Evolutionary conservation across 495 filamentous ascomycete genomes (phyloP).

Genomic region (Annulohypoxylon stygium): DNA sequence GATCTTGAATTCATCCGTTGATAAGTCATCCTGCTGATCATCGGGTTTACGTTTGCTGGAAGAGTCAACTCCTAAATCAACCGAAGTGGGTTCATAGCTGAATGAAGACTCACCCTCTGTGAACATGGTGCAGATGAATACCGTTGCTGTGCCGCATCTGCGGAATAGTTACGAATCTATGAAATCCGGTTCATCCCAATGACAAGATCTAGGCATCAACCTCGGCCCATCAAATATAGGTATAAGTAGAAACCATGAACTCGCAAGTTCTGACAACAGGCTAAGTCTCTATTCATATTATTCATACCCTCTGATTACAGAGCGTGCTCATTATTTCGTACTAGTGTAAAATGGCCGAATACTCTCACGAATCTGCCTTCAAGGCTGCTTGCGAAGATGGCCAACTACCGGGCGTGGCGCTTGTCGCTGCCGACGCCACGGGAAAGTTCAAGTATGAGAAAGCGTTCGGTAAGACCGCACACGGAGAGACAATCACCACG

Average conservation of each 20-base stretch:
- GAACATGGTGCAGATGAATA: not conserved
- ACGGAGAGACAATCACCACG: conserved; percentile 23
- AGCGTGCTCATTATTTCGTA: not conserved
- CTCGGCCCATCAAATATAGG: not conserved
- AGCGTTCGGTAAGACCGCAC: conserved; percentile 38
- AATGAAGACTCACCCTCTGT: not conserved
- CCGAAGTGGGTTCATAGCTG: not conserved
- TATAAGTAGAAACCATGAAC: not conserved
- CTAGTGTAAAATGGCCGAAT: conserved; percentile 23
- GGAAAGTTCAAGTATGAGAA: conserved; percentile 50
- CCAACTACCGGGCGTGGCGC: conserved; percentile 41
- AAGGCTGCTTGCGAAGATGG: conserved; percentile 38
- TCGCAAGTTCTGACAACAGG: not conserved
- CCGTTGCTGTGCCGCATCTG: not conserved
- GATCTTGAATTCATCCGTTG: conserved; percentile 16
- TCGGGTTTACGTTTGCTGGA: not conserved
- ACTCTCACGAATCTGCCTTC: conserved; percentile 33
- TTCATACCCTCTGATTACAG: not conserved
- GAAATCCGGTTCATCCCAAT: not conserved
- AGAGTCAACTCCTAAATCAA: not conserved
- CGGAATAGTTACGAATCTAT: not conserved
- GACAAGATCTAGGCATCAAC: not conserved
- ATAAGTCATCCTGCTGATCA: conserved; percentile 17
- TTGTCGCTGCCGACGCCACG: conserved; percentile 31
- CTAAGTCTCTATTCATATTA: not conserved